phyloP scores from a whole-genome alignment of 2,329 filamentous ascomycete species.

The Fusarium nelsonii region DNA sequence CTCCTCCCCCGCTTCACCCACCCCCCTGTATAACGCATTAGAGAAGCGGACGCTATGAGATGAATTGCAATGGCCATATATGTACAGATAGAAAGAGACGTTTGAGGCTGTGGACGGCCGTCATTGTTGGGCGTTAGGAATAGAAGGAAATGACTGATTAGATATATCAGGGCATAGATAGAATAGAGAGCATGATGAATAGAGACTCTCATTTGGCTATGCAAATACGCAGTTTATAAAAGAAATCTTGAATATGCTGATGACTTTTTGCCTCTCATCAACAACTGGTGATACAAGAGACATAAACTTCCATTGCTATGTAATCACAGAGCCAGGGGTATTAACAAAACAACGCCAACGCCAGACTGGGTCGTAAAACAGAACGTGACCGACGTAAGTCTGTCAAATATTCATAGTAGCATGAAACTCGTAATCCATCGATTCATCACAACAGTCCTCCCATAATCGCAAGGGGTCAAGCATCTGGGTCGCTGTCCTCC shows the following conservation, averaged over 20 bases:
- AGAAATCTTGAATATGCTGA: neutral
- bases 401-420: neutral
- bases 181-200: constrained; percentile 46
- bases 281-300: neutral
- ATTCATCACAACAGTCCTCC: neutral
- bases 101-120: constrained; percentile 36
- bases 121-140: constrained; percentile 51
- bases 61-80: constrained; percentile 44
- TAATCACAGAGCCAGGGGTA: neutral
- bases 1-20: constrained; percentile 15
- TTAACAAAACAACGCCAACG: constrained; percentile 11
- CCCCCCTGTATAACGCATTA: constrained; percentile 31
- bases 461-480: constrained; percentile 40
- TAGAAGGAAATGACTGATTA: constrained; percentile 44
- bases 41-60: constrained; percentile 34
- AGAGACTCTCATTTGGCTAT: constrained; percentile 44
- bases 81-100: constrained; percentile 47
- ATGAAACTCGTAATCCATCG: neutral
- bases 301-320: constrained; percentile 9
- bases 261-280: neutral
- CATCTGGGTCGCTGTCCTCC: constrained; percentile 56
- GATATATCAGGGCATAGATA: constrained; percentile 44
- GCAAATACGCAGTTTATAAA: neutral
- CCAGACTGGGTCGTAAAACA: constrained; percentile 18
- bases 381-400: constrained; percentile 4